Evolutionary conservation across 257 asterid genomes (phyloP).

Genomic region (Anisodus acutangulus): DNA sequence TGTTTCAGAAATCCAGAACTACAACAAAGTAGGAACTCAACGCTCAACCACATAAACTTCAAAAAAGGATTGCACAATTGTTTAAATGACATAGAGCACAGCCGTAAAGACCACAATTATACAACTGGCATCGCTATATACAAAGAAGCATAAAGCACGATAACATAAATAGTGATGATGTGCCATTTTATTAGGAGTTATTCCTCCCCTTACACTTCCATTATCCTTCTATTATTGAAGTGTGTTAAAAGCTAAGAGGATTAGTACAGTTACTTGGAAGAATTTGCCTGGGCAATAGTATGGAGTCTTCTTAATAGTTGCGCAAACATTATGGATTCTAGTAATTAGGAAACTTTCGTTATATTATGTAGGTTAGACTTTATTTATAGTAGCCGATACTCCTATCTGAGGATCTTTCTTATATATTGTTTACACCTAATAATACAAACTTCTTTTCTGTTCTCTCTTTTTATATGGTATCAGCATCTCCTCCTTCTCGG

Average conservation of each 20-base stretch:
- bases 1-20: constrained; percentile 37
- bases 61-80: neutral
- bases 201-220: neutral
- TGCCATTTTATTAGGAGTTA: neutral
- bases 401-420: neutral
- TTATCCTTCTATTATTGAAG: constrained; percentile 8
- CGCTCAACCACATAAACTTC: neutral
- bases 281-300: neutral
- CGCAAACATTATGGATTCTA: constrained; percentile 9
- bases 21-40: neutral
- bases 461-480: constrained; percentile 9
- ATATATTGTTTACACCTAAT: neutral
- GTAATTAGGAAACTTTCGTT: neutral
- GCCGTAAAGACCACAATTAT: neutral
- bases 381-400: neutral
- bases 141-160: neutral
- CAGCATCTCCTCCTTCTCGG: neutral
- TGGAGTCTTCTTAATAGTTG: neutral
- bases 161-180: neutral
- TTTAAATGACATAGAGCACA: neutral
- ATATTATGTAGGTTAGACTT: neutral
- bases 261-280: neutral
- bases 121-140: neutral
- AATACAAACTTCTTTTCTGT: neutral
- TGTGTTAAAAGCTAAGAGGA: neutral